Evolutionary conservation across 2,329 filamentous ascomycete genomes (phyloP).

Genomic region (Arthrobotrys pseudoclavata): DNA sequence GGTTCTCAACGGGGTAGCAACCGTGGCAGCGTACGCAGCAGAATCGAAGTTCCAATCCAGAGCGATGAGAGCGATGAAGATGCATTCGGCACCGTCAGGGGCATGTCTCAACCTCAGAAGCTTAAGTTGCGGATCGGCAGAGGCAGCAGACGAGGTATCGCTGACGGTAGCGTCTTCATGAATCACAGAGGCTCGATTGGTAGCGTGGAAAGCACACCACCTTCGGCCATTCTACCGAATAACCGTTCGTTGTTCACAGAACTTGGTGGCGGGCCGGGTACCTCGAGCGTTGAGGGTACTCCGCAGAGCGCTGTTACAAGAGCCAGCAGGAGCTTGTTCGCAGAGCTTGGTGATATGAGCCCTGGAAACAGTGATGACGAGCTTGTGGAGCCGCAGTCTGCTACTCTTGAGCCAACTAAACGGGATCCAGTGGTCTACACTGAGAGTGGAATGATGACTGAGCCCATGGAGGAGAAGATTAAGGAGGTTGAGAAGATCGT

Average conservation of each 20-base stretch:
- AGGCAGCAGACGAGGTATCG: slow-evolving; percentile 73
- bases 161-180: slow-evolving; percentile 74
- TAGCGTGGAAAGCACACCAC: slow-evolving; percentile 68
- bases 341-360: slow-evolving; percentile 80
- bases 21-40: slow-evolving; percentile 47
- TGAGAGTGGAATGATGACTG: slow-evolving; percentile 54
- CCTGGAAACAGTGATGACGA: slow-evolving; percentile 82
- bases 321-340: slow-evolving; percentile 80
- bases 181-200: slow-evolving; percentile 69
- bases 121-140: slow-evolving; percentile 78
- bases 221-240: slow-evolving; percentile 64
- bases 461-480: slow-evolving; percentile 50
- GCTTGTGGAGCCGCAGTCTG: slow-evolving; percentile 56
- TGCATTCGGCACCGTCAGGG: slow-evolving; percentile 73
- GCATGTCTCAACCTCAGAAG: slow-evolving; percentile 72
- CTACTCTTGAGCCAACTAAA: slow-evolving; percentile 51
- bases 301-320: slow-evolving; percentile 47
- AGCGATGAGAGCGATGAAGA: slow-evolving; percentile 72
- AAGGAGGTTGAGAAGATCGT: slow-evolving; percentile 53
- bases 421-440: slow-evolving; percentile 32
- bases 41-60: slow-evolving; percentile 36
- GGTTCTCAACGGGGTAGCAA: slow-evolving; percentile 63
- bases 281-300: slow-evolving; percentile 53
- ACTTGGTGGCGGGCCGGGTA: slow-evolving; percentile 37
- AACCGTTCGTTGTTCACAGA: slow-evolving; percentile 48